A percentile compares a stretch with the other conserved stretches of the same genome.
These are phyloP conservation scores for Teunomyces aglyptinius DNA, from an alignment of 805 yeast species.

Conservation along the genomic window DNA sequence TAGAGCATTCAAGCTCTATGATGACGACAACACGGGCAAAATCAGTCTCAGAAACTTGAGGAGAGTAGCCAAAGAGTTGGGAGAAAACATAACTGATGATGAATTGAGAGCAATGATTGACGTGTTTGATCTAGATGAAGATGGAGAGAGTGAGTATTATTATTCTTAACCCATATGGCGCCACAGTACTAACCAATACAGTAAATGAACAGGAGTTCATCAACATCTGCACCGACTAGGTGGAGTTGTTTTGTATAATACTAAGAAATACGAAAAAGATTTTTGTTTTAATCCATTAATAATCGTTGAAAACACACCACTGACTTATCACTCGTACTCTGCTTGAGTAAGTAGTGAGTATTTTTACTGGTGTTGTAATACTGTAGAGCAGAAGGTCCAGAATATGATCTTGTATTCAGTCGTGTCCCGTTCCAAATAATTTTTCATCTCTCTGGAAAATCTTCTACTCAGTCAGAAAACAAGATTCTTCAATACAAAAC, in stretches of 20 bases:
- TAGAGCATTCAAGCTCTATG: conserved; percentile 86
- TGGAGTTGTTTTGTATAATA: conserved; percentile 2
- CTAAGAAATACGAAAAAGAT: neutral
- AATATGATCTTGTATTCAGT: neutral
- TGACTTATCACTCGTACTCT: too few relatives aligned
- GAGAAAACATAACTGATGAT: conserved; percentile 88
- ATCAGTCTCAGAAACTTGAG: conserved; percentile 77
- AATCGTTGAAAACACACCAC: neutral
- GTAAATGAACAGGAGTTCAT: conserved; percentile 80
- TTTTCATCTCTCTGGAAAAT: conserved; percentile 1
- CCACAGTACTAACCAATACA: conserved; percentile 30
- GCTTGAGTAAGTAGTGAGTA: neutral
- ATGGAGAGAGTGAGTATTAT: conserved; percentile 70
- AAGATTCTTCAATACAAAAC: neutral
- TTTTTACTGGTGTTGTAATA: too few relatives aligned
- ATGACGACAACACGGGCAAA: conserved; percentile 83
- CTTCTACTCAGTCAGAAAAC: neutral
- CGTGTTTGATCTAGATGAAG: conserved; percentile 94
- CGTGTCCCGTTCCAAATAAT: conserved; percentile 5
- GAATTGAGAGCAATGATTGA: conserved; percentile 96
- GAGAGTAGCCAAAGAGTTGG: conserved; percentile 87
- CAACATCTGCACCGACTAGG: conserved; percentile 14
- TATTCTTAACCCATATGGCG: neutral
- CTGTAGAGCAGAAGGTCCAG: too few relatives aligned
- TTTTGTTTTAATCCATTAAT: neutral